Evolutionary conservation across 768 basidiomycete species (phyloP).

Genomic region (Coprinopsis sp.): DNA sequence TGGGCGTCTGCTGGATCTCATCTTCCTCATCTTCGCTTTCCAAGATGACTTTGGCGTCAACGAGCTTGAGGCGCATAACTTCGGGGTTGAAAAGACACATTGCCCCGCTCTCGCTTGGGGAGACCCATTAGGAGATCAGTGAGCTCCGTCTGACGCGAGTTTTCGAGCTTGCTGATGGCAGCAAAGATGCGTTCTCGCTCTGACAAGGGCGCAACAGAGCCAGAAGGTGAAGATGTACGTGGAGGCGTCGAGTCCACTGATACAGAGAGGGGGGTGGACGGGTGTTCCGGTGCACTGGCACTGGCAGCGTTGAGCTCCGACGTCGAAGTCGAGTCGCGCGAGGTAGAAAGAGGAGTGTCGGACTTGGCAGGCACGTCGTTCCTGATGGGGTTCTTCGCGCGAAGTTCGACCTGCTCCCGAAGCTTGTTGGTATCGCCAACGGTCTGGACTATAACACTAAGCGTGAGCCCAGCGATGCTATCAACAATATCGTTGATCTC

Average conservation of each 20-base stretch:
- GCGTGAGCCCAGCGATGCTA: conserved; percentile 61
- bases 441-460: conserved; percentile 72
- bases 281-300: conserved; percentile 86
- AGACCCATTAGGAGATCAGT: conserved; percentile 81
- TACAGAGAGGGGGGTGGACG: conserved; percentile 79
- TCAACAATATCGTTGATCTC: conserved; percentile 69
- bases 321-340: conserved; percentile 71
- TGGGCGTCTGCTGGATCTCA: conserved; percentile 23
- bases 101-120: conserved; percentile 82
- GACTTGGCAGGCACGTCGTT: conserved; percentile 43
- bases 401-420: conserved; percentile 54
- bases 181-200: conserved; percentile 72
- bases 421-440: conserved; percentile 69
- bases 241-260: conserved; percentile 78
- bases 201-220: conserved; percentile 51
- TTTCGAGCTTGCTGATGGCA: conserved; percentile 64
- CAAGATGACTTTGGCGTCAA: conserved; percentile 77
- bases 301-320: conserved; percentile 57
- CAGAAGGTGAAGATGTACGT: conserved; percentile 77
- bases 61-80: conserved; percentile 69
- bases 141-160: conserved; percentile 54
- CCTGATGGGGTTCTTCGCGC: conserved; percentile 17
- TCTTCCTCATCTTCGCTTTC: conserved; percentile 65
- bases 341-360: conserved; percentile 37
- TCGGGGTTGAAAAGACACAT: conserved; percentile 89